Conservation (phyloP, 2,329 filamentous ascomycete species). For the Pestalotiopsis sp. region DNA sequence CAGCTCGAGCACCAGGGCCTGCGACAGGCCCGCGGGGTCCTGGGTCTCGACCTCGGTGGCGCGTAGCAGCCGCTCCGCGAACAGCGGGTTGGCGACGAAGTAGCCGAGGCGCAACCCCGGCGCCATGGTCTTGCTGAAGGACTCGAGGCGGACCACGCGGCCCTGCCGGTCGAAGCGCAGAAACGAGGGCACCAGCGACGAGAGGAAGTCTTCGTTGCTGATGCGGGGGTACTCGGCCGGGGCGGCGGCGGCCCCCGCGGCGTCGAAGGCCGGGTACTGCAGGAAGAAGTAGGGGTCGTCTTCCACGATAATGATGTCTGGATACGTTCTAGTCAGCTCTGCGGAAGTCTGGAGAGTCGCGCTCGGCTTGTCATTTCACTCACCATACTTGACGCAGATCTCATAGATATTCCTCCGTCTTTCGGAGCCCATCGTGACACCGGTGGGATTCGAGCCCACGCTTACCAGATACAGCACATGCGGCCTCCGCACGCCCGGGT, state of each 20-base stretch:
- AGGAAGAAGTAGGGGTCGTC: slow-evolving; percentile 76
- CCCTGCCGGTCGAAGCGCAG: slow-evolving; percentile 67
- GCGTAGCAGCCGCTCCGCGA: slow-evolving; percentile 30
- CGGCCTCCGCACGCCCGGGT: slow-evolving; percentile 11
- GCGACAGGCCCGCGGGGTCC: slow-evolving; percentile 68
- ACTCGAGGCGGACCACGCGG: slow-evolving; percentile 70
- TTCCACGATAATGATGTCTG: slow-evolving; percentile 60
- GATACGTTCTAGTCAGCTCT: slow-evolving; percentile 19
- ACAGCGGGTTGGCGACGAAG: slow-evolving; percentile 46
- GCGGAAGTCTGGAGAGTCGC: not conserved
- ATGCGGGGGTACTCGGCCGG: not conserved
- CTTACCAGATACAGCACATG: slow-evolving; percentile 26
- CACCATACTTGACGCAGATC: slow-evolving; percentile 33
- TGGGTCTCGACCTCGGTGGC: slow-evolving; percentile 59
- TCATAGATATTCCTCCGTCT: slow-evolving; percentile 49
- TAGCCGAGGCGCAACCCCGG: slow-evolving; percentile 70
- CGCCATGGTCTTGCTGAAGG: slow-evolving; percentile 72
- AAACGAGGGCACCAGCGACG: slow-evolving; percentile 60
- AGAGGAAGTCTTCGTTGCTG: slow-evolving; percentile 6
- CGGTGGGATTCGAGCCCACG: slow-evolving; percentile 72
- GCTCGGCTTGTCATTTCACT: not conserved
- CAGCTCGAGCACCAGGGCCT: slow-evolving; percentile 37
- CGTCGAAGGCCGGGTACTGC: slow-evolving; percentile 51
- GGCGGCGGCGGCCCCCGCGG: not conserved
- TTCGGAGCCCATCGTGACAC: slow-evolving; percentile 59